Evolutionary conservation across 2,329 filamentous ascomycete genomes (phyloP), one percentile per base, ranked within the genome.

Genomic region (Cucurbitaria berberidis): DNA sequence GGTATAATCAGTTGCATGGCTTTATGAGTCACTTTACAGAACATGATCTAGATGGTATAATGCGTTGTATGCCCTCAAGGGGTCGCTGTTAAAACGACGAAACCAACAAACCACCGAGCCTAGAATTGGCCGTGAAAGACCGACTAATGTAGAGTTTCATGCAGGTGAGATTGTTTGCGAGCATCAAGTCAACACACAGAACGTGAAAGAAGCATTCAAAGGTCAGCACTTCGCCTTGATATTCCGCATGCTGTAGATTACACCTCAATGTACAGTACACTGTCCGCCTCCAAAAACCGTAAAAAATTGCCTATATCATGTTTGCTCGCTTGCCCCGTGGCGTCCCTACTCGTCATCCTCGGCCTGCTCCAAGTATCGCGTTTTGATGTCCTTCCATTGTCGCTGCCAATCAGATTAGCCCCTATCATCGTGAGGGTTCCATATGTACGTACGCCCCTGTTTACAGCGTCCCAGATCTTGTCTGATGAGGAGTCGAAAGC

Each of bases 341-440:
- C 50, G n/a, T 39, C 48, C 36, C 60, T 73, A 73, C 62, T 74
- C 78, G 55, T 88, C 87, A 63, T 87, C 87, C 62, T 89, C 87
- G 51, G 82, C 85, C 55, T 83, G 82, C 79, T 90, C 74, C 71
- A 96, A 78, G 79, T 96, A 99, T 79, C 85, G 88, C 78, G 88
- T 81, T 81, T 96, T 93, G 82, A 99, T 97, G 78, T 99, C 95
- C 86, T 97, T 97, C 95, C 95, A 98, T 96, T 97, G 93, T 74
- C 93, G 91, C 93, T 98, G 74, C 68, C 53, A 22, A 16, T 11
- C 22, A 24, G 15, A 50, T 73, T 64, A 73, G 70, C 64, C 22
- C 13, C 15, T 32, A 16, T 19, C 27, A 10, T 5, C n/a, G 9
- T 3, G 44, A 24, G 1, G 15, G 1, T 21, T 24, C n/a, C 16